Conservation (phyloP, 2,329 filamentous ascomycete species). For the Fusarium camptoceras region DNA sequence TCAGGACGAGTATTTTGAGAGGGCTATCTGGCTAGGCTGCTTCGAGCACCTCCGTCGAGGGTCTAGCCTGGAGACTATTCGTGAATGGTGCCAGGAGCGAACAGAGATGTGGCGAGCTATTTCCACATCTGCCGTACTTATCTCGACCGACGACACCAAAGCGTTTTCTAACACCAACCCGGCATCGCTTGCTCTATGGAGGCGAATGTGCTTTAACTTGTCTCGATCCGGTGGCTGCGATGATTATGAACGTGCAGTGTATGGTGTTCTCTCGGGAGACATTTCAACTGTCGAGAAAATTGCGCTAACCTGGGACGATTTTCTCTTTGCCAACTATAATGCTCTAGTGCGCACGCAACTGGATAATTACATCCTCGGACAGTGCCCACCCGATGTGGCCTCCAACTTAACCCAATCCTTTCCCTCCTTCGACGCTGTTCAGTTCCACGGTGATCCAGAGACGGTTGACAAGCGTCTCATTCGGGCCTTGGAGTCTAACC, state of each 20-base stretch:
- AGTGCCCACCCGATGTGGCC: constrained; percentile 65
- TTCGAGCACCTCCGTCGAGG: constrained; percentile 93
- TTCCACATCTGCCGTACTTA: constrained; percentile 79
- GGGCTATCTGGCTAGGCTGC: constrained; percentile 91
- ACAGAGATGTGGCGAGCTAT: constrained; percentile 92
- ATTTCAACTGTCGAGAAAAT: constrained; percentile 80
- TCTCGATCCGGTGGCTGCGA: constrained; percentile 77
- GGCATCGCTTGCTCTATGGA: constrained; percentile 73
- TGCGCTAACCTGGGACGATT: constrained; percentile 85
- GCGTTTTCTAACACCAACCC: constrained; percentile 51
- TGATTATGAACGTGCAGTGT: constrained; percentile 88
- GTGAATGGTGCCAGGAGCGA: constrained; percentile 86
- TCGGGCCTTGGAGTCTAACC: constrained; percentile 67
- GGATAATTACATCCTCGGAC: constrained; percentile 73
- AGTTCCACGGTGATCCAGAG: constrained; percentile 68
- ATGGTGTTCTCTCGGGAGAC: constrained; percentile 90
- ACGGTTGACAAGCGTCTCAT: constrained; percentile 70
- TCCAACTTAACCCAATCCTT: constrained; percentile 69
- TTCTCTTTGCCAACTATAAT: constrained; percentile 89
- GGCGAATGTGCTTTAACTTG: constrained; percentile 79
- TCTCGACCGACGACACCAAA: constrained; percentile 62
- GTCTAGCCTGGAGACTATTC: constrained; percentile 77
- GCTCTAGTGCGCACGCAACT: constrained; percentile 84
- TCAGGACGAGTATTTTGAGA: constrained; percentile 89
- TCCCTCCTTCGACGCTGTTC: constrained; percentile 72